Base-by-base conservation (phyloP, 345 rosid species). In the Passiflora organensis region DNA sequence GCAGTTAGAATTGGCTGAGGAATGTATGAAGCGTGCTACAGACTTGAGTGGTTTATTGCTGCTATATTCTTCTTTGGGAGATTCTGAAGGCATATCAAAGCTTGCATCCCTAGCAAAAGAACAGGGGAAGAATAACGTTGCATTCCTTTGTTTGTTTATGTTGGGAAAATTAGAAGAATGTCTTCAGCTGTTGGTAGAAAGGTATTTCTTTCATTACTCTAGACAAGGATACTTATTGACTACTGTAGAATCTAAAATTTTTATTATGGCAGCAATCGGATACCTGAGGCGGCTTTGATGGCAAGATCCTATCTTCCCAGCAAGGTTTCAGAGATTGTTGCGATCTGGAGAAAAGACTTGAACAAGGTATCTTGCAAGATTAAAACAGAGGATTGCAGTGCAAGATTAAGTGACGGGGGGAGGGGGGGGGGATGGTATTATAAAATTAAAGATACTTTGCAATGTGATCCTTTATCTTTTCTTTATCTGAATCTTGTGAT, bases 281-380 rank as follows among this genome's bases (percentile, higher is more conserved):
- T 89, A 79, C 99, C 99, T 13, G 99, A 94, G 79, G 99, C 99
- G 77, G 97, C 99, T 72, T 73, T 89, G 69, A 87, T 94, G 96
- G 99, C 97, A 28, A 76, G 99, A 56, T 89, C 99, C 53, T 94
- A 89, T 73, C 91, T 94, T 69, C 99, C 97, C 51, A 89, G 97
- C 84, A 94, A 89, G 76, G 99, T 87, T 68, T 82, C 99, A 20
- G 96, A 89, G 76, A 89, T 94, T 63, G 86, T 87, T 42, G 83
- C 89, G 55, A 79, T 85, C 59, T 94, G 99, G 99, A 94, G 96
- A 72, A 94, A 94, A 68, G 96, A 94, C 71, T 91, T 89, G 42
- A 75, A 75, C 75, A 86, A 89, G 91, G 99, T 87, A 74, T 45
- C 19, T 55, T 53, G n/a, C n/a, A n/a, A n/a, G n/a, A n/a, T n/a